Percentiles rank a stretch among this genome's conserved stretches.
phyloP scores from a whole-genome alignment of 768 basidiomycete species.

The Phylloporus rhodoxanthus region DNA sequence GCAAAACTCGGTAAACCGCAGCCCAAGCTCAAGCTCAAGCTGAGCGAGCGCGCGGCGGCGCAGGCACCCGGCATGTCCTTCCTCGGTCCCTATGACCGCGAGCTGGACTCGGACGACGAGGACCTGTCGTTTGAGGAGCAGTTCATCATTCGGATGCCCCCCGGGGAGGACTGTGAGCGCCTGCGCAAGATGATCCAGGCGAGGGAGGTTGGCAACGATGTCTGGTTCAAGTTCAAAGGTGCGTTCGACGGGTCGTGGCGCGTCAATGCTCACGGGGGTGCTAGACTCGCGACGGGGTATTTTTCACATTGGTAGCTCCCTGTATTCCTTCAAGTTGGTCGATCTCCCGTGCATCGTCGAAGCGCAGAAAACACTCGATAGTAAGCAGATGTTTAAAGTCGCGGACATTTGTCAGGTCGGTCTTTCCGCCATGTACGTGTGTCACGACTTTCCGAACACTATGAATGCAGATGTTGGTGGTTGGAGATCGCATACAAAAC shows the following conservation, averaged over 20 bases:
- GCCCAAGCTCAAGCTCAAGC: conserved; percentile 83
- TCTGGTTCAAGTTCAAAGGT: conserved; percentile 99
- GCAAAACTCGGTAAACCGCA: conserved; percentile 42
- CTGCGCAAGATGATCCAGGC: conserved; percentile 76
- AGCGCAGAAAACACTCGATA: conserved; percentile 92
- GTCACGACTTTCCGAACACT: conserved; percentile 8
- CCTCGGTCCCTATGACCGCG: conserved; percentile 86
- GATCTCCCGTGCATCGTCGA: conserved; percentile 94
- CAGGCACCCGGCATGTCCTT: conserved; percentile 85
- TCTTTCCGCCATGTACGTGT: conserved; percentile 2
- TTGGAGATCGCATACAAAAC: conserved; percentile 66
- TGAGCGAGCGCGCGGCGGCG: conserved; percentile 76
- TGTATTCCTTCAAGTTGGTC: conserved; percentile 89
- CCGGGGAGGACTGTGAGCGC: conserved; percentile 74
- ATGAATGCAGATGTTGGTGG: conserved; percentile 78
- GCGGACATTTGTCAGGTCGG: conserved; percentile 95
- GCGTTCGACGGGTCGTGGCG: neutral
- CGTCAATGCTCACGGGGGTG: conserved; percentile 12
- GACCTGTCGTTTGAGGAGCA: conserved; percentile 96
- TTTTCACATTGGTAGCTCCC: conserved; percentile 77
- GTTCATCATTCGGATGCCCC: conserved; percentile 85
- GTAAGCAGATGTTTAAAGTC: conserved; percentile 97
- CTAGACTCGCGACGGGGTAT: conserved; percentile 86
- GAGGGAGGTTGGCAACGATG: conserved; percentile 74
- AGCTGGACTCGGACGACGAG: conserved; percentile 92